Conservation (phyloP, 2,329 filamentous ascomycete genomes). For the Fusarium dimerum region DNA sequence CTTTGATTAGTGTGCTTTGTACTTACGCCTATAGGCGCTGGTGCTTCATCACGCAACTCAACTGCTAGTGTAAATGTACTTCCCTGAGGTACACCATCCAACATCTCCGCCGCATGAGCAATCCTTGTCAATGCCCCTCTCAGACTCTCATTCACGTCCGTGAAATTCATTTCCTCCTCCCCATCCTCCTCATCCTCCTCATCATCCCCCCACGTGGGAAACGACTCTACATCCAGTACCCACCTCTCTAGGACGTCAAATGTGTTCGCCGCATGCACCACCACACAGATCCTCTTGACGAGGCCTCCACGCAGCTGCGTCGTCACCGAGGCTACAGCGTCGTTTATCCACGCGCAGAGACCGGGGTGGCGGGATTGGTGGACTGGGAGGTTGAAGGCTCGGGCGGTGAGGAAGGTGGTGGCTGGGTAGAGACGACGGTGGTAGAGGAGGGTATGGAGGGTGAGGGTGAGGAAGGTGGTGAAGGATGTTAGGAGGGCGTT, state of each 20-base stretch:
- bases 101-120: conserved; percentile 57
- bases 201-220: conserved; percentile 42
- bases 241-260: conserved; percentile 58
- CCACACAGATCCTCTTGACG: conserved; percentile 50
- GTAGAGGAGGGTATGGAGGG: conserved; percentile 84
- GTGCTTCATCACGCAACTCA: conserved; percentile 64
- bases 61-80: conserved; percentile 78
- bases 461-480: conserved; percentile 76
- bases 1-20: conserved; percentile 7
- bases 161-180: conserved; percentile 45
- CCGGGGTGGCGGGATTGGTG: conserved; percentile 84
- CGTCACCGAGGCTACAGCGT: conserved; percentile 73
- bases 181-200: conserved; percentile 19
- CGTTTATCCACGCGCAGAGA: conserved; percentile 82
- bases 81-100: conserved; percentile 58
- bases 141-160: conserved; percentile 71
- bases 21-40: conserved; percentile 59
- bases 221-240: conserved; percentile 58
- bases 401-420: conserved; percentile 74
- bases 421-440: conserved; percentile 78
- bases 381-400: conserved; percentile 82
- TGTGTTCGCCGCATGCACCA: conserved; percentile 43
- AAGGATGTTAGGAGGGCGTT: conserved; percentile 65
- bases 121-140: conserved; percentile 66
- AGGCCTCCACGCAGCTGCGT: conserved; percentile 64